Conservation (phyloP, 192 early-diverging fungal genomes). For the Coemansia sp. region DNA sequence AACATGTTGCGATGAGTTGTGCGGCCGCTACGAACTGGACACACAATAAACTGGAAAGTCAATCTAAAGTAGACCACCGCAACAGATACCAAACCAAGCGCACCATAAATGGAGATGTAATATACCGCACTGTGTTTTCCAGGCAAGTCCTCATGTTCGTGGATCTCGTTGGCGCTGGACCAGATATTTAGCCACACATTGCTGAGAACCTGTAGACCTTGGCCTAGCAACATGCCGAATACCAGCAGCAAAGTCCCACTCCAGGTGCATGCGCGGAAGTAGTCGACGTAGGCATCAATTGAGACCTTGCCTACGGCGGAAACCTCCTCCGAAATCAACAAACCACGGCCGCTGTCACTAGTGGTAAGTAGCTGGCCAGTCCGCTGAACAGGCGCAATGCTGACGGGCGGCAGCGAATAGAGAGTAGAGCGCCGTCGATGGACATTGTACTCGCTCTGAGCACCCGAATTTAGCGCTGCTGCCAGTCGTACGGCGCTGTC, state of each 20-base stretch:
- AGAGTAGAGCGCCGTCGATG: slow-evolving; percentile 33
- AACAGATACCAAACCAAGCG: slow-evolving; percentile 64
- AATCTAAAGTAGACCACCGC: slow-evolving; percentile 63
- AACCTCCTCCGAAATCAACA: slow-evolving; percentile 73
- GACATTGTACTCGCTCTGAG: neutral
- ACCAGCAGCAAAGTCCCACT: slow-evolving; percentile 57
- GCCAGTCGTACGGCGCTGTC: neutral
- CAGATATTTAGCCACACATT: slow-evolving; percentile 69
- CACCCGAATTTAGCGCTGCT: neutral
- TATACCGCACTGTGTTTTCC: slow-evolving; percentile 44
- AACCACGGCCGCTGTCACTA: slow-evolving; percentile 6
- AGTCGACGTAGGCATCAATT: slow-evolving; percentile 69
- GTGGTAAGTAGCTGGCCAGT: slow-evolving; percentile 4
- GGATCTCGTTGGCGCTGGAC: slow-evolving; percentile 57
- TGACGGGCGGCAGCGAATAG: slow-evolving; percentile 55
- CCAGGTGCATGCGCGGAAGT: slow-evolving; percentile 71
- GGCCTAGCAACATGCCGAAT: slow-evolving; percentile 57
- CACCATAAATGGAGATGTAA: slow-evolving; percentile 75
- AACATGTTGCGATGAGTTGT: slow-evolving; percentile 75
- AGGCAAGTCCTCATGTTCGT: slow-evolving; percentile 10
- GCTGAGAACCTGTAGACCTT: slow-evolving; percentile 54
- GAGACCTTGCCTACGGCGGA: slow-evolving; percentile 75
- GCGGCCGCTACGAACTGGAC: slow-evolving; percentile 76
- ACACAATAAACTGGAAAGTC: slow-evolving; percentile 72
- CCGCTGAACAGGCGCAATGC: slow-evolving; percentile 47